Conservation (phyloP, 2,329 filamentous ascomycete species). For the Phyllosticta paracitricarpa region DNA sequence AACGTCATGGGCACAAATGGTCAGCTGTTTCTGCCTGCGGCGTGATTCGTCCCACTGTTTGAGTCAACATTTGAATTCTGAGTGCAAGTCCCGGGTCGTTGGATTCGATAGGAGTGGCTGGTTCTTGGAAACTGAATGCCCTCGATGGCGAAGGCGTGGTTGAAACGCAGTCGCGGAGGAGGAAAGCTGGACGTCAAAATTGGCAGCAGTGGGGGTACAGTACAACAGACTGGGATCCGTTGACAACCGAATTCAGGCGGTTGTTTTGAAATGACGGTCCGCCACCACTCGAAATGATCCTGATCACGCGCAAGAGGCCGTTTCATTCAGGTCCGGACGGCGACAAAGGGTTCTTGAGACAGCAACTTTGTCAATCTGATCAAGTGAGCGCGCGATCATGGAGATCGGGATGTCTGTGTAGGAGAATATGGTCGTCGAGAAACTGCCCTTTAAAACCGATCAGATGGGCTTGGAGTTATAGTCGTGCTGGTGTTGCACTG, state of each 20-base stretch:
- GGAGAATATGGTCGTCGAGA: too few species aligned
- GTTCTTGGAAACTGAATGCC: too few species aligned
- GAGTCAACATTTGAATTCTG: neutral
- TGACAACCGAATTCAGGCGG: neutral
- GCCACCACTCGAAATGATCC: neutral
- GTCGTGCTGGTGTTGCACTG: neutral
- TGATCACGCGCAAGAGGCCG: neutral
- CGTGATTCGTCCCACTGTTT: too few species aligned
- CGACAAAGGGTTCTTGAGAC: neutral
- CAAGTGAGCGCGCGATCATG: neutral
- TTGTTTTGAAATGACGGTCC: neutral
- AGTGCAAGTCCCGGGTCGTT: neutral
- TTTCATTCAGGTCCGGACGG: neutral
- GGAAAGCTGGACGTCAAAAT: too few species aligned
- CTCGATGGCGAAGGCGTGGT: too few species aligned
- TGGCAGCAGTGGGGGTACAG: too few species aligned
- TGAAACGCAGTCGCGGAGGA: too few species aligned
- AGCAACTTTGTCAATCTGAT: neutral
- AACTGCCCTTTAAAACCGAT: too few species aligned
- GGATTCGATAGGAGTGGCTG: too few species aligned
- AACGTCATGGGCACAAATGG: neutral
- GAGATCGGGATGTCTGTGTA: too few species aligned
- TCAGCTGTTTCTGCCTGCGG: neutral
- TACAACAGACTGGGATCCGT: neutral
- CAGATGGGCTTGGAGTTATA: neutral